These are phyloP conservation scores for Puccinia triticina DNA, from an alignment of 1,284 basidiomycete species.

Conservation along the genomic window DNA sequence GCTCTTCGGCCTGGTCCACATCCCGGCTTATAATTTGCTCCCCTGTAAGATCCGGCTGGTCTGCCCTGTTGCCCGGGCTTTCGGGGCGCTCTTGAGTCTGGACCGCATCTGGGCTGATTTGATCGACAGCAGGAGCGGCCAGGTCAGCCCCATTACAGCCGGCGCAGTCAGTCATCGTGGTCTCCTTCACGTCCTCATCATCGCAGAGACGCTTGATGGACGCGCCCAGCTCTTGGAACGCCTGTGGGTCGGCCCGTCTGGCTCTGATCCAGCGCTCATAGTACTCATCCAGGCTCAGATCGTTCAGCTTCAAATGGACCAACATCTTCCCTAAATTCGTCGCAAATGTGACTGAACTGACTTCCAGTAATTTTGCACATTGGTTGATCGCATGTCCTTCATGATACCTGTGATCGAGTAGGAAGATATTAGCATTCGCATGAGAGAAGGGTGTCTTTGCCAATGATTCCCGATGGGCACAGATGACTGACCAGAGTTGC, in stretches of 20 bases:
- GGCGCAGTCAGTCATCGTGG: not conserved
- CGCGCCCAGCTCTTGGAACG: not conserved
- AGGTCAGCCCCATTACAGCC: not conserved
- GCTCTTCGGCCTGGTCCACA: not conserved
- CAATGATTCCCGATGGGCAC: not conserved
- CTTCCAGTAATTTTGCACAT: not conserved
- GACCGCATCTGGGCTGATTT: not conserved
- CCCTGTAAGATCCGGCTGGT: not conserved
- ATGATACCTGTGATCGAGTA: not conserved
- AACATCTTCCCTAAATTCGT: not conserved
- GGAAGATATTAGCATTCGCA: not conserved
- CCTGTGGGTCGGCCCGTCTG: not conserved
- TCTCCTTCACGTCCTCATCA: not conserved
- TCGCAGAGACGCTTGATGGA: not conserved
- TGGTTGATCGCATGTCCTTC: not conserved
- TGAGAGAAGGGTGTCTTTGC: not conserved
- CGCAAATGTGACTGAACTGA: not conserved
- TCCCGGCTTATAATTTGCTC: no score
- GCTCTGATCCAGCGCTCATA: not conserved
- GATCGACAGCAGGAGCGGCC: not conserved
- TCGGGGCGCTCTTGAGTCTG: not conserved
- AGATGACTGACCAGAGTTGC: slow-evolving; percentile 5
- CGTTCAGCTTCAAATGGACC: slow-evolving; percentile 10
- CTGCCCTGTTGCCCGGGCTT: not conserved
- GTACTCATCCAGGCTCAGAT: slow-evolving; percentile 16